A percentile compares a stretch with the other conserved stretches of the same genome.
phyloP scores from a whole-genome alignment of 2,329 filamentous ascomycete genomes.

The Colletotrichum sp. region DNA sequence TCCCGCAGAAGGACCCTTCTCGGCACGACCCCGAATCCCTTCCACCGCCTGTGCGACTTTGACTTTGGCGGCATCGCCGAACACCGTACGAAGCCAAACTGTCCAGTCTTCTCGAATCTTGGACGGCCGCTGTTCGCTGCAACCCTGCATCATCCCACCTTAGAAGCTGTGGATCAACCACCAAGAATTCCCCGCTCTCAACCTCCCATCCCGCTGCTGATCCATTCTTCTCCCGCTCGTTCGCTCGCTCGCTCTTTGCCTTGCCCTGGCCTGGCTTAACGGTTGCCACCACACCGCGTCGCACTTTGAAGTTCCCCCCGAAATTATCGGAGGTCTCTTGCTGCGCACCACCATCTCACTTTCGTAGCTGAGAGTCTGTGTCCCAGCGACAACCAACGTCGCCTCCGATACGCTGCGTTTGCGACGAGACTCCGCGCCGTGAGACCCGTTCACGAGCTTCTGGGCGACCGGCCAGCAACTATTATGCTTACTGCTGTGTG shows the following conservation, averaged over 20 bases:
- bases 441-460: neutral
- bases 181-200: conserved; percentile 20
- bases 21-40: neutral
- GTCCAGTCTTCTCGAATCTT: neutral
- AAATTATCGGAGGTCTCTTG: neutral
- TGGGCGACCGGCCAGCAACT: neutral
- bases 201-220: conserved; percentile 18
- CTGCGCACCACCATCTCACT: neutral
- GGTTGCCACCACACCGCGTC: conserved; percentile 2
- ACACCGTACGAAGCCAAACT: conserved; percentile 11
- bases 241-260: neutral
- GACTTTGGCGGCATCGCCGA: neutral
- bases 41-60: neutral
- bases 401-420: neutral
- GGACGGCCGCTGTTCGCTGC: conserved; percentile 10
- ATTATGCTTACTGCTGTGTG: conserved; percentile 15
- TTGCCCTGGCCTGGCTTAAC: conserved; percentile 4
- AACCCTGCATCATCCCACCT: conserved; percentile 23
- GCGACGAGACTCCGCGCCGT: neutral
- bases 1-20: neutral
- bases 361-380: neutral
- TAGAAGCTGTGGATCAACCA: conserved; percentile 17
- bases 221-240: conserved; percentile 5
- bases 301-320: neutral
- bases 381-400: neutral